Conservation (phyloP, 2,329 filamentous ascomycete genomes). For the Neurospora sp. region DNA sequence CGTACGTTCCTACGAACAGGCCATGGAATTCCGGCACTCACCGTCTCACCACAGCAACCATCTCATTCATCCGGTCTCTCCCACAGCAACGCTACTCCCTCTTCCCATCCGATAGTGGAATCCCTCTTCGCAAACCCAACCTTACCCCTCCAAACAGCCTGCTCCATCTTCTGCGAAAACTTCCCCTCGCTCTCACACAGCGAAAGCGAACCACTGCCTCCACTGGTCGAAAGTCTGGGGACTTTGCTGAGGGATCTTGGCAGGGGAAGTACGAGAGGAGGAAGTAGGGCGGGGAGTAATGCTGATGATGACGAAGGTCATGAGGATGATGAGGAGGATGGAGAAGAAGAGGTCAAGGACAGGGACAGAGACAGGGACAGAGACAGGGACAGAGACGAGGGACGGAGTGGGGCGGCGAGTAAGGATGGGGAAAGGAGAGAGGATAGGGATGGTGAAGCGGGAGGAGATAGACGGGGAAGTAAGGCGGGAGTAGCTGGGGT, state of each 20-base stretch:
- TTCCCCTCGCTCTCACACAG: slow-evolving; percentile 12
- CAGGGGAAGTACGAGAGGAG: slow-evolving; percentile 9
- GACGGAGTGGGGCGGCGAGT: not conserved
- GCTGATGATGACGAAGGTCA: not conserved
- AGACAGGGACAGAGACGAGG: not conserved
- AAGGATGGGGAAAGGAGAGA: not conserved
- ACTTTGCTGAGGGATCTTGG: slow-evolving; percentile 19
- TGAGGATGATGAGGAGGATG: not conserved
- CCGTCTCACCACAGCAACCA: not conserved
- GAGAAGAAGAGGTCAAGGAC: not conserved
- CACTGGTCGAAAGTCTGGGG: slow-evolving; percentile 21
- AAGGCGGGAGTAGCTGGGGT: not conserved
- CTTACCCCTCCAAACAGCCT: slow-evolving; percentile 15
- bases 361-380: not conserved
- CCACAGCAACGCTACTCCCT: not conserved
- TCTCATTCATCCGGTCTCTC: not conserved
- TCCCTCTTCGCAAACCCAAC: slow-evolving; percentile 9
- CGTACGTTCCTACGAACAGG: slow-evolving; percentile 18
- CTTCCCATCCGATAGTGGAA: not conserved
- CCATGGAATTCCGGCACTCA: slow-evolving; percentile 15
- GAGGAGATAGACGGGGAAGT: not conserved
- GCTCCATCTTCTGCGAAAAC: slow-evolving; percentile 18
- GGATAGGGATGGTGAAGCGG: not conserved
- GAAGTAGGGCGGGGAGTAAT: not conserved
- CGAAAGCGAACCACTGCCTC: slow-evolving; percentile 20